A percentile compares a stretch with the other conserved stretches of the same genome.
phyloP scores from a whole-genome alignment of 2,329 filamentous ascomycete genomes.

The Apiospora kogelbergensis region DNA sequence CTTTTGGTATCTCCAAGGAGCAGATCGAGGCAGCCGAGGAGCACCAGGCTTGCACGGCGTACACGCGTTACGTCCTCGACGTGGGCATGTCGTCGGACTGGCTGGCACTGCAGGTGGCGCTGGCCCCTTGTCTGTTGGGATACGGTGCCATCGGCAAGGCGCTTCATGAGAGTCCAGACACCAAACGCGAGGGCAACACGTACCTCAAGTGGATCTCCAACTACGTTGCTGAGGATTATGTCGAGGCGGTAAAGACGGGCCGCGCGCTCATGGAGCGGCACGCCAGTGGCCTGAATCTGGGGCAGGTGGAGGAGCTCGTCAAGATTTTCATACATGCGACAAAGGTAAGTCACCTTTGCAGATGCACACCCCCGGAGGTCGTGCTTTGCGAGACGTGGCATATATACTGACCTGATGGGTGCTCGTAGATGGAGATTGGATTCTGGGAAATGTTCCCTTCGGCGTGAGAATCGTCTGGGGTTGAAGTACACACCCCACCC shows the following conservation, averaged over 20 bases:
- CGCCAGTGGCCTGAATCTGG: constrained; percentile 69
- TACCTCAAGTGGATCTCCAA: constrained; percentile 94
- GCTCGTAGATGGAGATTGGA: constrained; percentile 51
- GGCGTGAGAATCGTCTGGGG: constrained; percentile 8
- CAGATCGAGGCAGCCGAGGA: constrained; percentile 76
- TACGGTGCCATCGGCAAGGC: constrained; percentile 78
- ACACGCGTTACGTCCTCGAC: constrained; percentile 84
- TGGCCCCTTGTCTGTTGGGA: constrained; percentile 87
- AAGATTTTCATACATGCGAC: constrained; percentile 87
- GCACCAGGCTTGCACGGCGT: constrained; percentile 64
- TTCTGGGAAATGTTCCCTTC: constrained; percentile 56
- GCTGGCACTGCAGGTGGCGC: constrained; percentile 79
- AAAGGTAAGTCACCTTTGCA: constrained; percentile 52
- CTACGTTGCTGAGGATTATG: constrained; percentile 80
- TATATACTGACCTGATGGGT: constrained; percentile 16
- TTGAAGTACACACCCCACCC: neutral
- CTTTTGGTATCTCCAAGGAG: constrained; percentile 72
- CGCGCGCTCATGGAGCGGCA: constrained; percentile 74
- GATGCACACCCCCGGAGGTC: neutral
- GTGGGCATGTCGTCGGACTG: constrained; percentile 85
- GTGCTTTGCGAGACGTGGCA: neutral
- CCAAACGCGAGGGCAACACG: constrained; percentile 60
- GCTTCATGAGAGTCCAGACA: constrained; percentile 58
- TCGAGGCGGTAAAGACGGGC: constrained; percentile 68
- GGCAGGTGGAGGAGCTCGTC: constrained; percentile 77